Conservation (phyloP, 2,329 filamentous ascomycete genomes). For the Paraphoma sp. region DNA sequence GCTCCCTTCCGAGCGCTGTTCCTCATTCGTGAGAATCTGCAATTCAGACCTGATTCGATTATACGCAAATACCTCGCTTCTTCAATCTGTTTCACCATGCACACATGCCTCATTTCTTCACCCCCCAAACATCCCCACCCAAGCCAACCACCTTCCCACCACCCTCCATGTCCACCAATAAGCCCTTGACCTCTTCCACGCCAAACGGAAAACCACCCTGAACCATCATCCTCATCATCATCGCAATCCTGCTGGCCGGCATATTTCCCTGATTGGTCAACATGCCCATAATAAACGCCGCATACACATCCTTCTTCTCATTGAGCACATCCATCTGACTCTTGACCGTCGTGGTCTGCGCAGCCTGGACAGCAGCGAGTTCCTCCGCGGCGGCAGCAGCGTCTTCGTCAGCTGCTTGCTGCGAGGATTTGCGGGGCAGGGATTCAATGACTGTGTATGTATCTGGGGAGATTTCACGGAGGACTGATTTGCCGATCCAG, state of each 20-base stretch:
- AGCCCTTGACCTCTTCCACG: constrained; percentile 83
- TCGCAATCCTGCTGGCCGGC: constrained; percentile 80
- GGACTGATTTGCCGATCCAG: constrained; percentile 73
- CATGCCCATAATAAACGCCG: constrained; percentile 94
- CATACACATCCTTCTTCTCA: constrained; percentile 78
- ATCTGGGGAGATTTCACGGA: constrained; percentile 58
- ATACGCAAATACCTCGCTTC: constrained; percentile 15
- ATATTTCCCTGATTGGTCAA: constrained; percentile 89
- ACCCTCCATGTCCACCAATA: constrained; percentile 74
- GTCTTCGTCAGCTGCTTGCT: constrained; percentile 32
- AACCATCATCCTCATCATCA: constrained; percentile 95
- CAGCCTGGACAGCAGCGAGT: constrained; percentile 43
- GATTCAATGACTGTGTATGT: constrained; percentile 74
- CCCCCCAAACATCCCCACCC: constrained; percentile 43
- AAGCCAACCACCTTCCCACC: constrained; percentile 37
- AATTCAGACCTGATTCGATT: too few relatives aligned
- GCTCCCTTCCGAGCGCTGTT: too few relatives aligned
- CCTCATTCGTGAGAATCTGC: too few relatives aligned
- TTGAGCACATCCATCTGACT: constrained; percentile 65
- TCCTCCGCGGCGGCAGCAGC: constrained; percentile 49
- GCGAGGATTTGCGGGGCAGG: constrained; percentile 20
- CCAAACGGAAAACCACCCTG: constrained; percentile 88
- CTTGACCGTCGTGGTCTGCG: constrained; percentile 57
- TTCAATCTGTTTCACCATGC: too few relatives aligned
- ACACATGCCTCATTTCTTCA: constrained; percentile 31